Percentiles rank a stretch among this genome's conserved stretches.
phyloP scores from a whole-genome alignment of 192 early-diverging fungal genomes.

The Entomortierella lignicola region DNA sequence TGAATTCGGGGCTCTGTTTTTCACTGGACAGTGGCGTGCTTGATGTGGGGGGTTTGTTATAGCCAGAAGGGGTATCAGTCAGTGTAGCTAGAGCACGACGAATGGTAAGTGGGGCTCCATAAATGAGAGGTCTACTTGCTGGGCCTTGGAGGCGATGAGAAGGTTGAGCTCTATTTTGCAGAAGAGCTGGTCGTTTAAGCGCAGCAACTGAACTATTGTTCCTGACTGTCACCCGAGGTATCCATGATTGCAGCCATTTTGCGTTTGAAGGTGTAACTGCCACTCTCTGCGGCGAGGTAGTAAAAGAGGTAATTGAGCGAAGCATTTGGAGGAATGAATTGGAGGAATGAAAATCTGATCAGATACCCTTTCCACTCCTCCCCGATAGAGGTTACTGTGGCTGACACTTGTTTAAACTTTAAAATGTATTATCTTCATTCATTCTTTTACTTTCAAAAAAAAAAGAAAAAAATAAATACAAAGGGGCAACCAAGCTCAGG shows the following conservation, averaged over 20 bases:
- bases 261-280: not conserved
- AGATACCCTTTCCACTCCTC: too few relatives aligned
- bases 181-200: not conserved
- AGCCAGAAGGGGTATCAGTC: not conserved
- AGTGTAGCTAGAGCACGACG: slow-evolving; percentile 43
- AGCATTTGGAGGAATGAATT: not conserved
- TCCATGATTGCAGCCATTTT: not conserved
- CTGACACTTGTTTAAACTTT: too few relatives aligned
- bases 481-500: not conserved
- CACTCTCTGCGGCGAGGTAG: not conserved
- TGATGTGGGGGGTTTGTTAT: not conserved
- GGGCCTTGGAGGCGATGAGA: not conserved
- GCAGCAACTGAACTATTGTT: not conserved
- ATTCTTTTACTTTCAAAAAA: not conserved
- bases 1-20: slow-evolving; percentile 26
- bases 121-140: not conserved
- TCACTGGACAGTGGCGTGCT: not conserved
- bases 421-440: too few relatives aligned
- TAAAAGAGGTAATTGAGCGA: slow-evolving; percentile 6
- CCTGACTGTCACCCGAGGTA: not conserved
- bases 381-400: too few relatives aligned
- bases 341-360: not conserved
- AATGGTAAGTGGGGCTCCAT: slow-evolving; percentile 24
- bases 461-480: slow-evolving; percentile 1
- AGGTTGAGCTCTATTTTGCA: not conserved